phyloP scores from a whole-genome alignment of 2,329 filamentous ascomycete species.

The Trichoderma semiorbis region DNA sequence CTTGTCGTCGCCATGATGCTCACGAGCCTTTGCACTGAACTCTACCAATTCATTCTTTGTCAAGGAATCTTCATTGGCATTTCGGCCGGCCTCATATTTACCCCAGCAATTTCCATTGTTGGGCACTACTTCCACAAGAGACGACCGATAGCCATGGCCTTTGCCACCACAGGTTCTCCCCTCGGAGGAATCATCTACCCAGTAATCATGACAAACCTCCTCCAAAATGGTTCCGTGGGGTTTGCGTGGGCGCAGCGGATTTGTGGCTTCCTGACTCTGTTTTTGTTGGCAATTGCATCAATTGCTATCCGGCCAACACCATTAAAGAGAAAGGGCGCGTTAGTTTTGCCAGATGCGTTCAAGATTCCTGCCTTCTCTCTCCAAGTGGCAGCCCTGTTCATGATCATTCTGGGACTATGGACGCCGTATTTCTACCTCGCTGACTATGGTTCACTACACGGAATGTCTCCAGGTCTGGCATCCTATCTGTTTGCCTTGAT shows the following conservation, averaged over 20 bases:
- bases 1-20: constrained; percentile 12
- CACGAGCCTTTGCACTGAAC: constrained; percentile 3
- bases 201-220: constrained; percentile 6
- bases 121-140: constrained; percentile 3
- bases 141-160: constrained; percentile 1
- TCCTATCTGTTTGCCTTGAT: constrained; percentile 2
- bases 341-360: neutral
- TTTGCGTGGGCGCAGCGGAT: neutral
- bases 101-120: neutral
- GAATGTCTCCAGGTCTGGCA: neutral
- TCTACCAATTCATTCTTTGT: constrained; percentile 6
- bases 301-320: neutral
- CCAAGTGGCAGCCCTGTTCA: constrained; percentile 6
- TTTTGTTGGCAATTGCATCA: neutral
- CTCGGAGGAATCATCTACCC: constrained; percentile 6
- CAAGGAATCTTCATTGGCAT: constrained; percentile 8
- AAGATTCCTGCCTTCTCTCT: constrained; percentile 1
- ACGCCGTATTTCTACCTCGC: constrained; percentile 2
- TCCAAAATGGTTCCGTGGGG: neutral
- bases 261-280: constrained; percentile 1
- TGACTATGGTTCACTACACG: neutral
- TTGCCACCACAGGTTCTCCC: constrained; percentile 8
- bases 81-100: constrained; percentile 4
- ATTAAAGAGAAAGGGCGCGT: neutral
- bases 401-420: constrained; percentile 1